phyloP scores from a whole-genome alignment of 2,329 filamentous ascomycete species.

The Monilinia vaccinii-corymbosi region DNA sequence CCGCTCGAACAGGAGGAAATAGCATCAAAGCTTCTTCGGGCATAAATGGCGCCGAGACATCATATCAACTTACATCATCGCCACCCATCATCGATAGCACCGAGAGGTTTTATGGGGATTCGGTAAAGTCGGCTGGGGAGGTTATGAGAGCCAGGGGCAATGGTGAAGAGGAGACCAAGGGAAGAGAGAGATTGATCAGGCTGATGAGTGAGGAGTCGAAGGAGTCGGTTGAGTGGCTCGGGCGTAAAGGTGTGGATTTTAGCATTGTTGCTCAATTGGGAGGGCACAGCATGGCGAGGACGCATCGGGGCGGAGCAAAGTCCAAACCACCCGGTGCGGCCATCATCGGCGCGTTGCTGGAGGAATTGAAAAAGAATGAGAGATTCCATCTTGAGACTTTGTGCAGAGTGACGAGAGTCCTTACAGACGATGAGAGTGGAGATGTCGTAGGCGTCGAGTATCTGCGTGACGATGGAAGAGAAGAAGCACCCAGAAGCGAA shows the following conservation, averaged over 20 bases:
- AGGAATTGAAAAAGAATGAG: slow-evolving; percentile 38
- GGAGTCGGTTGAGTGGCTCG: slow-evolving; percentile 46
- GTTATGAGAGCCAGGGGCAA: slow-evolving; percentile 12
- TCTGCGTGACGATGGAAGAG: slow-evolving; percentile 19
- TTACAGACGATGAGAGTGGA: slow-evolving; percentile 26
- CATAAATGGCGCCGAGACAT: slow-evolving; percentile 53
- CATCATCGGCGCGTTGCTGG: slow-evolving; percentile 46
- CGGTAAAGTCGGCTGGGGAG: slow-evolving; percentile 45
- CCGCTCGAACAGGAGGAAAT: slow-evolving; percentile 52
- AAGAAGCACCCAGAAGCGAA: slow-evolving; percentile 13
- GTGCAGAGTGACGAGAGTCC: slow-evolving; percentile 44
- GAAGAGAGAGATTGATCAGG: slow-evolving; percentile 37
- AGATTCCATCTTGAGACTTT: slow-evolving; percentile 44
- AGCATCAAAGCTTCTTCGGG: slow-evolving; percentile 59
- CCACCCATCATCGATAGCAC: slow-evolving; percentile 29
- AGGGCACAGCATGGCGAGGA: slow-evolving; percentile 47
- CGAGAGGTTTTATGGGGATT: slow-evolving; percentile 43
- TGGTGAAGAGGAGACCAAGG: not conserved
- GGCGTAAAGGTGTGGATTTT: slow-evolving; percentile 48
- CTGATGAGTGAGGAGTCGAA: slow-evolving; percentile 41
- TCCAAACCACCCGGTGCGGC: slow-evolving; percentile 46
- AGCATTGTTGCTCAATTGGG: slow-evolving; percentile 49
- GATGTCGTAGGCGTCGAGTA: slow-evolving; percentile 46
- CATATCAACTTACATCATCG: slow-evolving; percentile 38
- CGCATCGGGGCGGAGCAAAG: slow-evolving; percentile 47